Evolutionary conservation across 805 yeast species (phyloP).

Genomic region (Isabelozyma rhagii): DNA sequence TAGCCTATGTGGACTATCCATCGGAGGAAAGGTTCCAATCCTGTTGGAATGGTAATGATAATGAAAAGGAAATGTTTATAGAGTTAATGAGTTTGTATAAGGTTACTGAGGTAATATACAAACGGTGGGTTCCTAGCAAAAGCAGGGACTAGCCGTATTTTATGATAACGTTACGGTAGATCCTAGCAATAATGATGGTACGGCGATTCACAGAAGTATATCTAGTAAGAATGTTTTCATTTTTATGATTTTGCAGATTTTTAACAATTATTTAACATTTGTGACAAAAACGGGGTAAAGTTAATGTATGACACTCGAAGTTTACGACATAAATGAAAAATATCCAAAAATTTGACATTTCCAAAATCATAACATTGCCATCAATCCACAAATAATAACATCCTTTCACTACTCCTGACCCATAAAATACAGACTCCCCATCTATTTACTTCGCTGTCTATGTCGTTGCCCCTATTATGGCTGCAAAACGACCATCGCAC

Average conservation of each 20-base stretch:
- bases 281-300: neutral
- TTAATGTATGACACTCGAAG: too few relatives aligned
- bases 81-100: conserved; percentile 41
- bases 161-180: neutral
- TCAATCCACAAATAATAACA: too few relatives aligned
- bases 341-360: too few relatives aligned
- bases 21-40: conserved; percentile 23
- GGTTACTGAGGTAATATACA: conserved; percentile 65
- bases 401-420: too few relatives aligned
- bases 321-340: neutral
- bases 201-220: too few relatives aligned
- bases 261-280: neutral
- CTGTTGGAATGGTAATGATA: conserved; percentile 12
- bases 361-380: too few relatives aligned
- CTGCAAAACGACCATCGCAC: neutral
- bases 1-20: conserved; percentile 65
- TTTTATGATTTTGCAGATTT: neutral
- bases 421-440: too few relatives aligned
- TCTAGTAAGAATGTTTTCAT: too few relatives aligned
- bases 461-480: neutral
- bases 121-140: conserved; percentile 83
- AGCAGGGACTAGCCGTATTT: conserved; percentile 58
- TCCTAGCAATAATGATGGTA: too few relatives aligned
- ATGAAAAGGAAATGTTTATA: conserved; percentile 13
- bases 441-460: too few relatives aligned